Evolutionary conservation across 2,329 filamentous ascomycete species (phyloP), one percentile per base, ranked within the genome.

Genomic region (Cryphonectria carpinicola): DNA sequence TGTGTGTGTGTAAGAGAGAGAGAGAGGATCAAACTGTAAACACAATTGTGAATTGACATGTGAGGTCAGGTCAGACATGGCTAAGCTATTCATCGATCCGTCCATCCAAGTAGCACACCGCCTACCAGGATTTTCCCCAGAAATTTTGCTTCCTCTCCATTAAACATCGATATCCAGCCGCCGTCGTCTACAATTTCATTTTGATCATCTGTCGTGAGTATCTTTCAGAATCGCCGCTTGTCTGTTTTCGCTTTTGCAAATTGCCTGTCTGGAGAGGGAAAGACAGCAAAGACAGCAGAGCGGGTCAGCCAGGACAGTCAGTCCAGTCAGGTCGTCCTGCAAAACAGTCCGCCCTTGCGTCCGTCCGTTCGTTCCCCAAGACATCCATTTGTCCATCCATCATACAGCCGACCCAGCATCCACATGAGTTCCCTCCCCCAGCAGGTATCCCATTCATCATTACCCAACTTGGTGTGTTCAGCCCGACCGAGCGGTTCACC

Each of bases 21-120:
- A 6, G 4, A 17, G 54, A 54, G 22, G 8, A 10, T 39, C 13
- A 54, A 4, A 52, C 1, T 32, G 19, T 14, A 19, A 39, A 11
- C 35, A 61, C 54, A 56, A 7, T 61, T 39, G 58, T 25, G 14
- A 13, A n/a, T 61, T 61, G 35, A n/a, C 19, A 39, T 39, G 19
- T 61, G 11, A 2, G 58, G 25, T 58, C 19, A n/a, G 58, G 32
- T 39, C 35, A 61, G 58, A n/a, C 35, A 22, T 4, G 58, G 58
- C 58, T 61, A 39, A 25, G 58, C 58, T 61, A n/a, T 61, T 35
- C 13, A 61, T 58, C 58, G 32, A 61, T 13, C 46, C 35, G n/a
- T 11, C 35, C 32, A 32, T 35, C 32, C 58, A n/a, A 8, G 5
- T 22, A 49, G 22, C 46, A 28, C 46, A 22, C 19, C 22, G 8